A percentile compares a stretch with the other conserved stretches of the same genome.
Conservation (phyloP, 331 rosid genomes). For the Spiraea crenata region DNA sequence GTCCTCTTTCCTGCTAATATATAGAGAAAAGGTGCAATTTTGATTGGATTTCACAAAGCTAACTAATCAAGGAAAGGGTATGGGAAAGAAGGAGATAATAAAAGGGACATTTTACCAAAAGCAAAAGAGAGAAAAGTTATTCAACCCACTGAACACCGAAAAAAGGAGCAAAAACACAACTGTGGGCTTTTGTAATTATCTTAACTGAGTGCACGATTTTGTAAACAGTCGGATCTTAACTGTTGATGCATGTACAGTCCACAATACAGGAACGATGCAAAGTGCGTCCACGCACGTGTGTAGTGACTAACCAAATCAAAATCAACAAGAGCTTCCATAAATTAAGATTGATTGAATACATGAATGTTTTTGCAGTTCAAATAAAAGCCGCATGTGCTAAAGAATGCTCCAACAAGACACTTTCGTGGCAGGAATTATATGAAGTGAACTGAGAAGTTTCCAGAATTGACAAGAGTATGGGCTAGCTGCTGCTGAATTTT, state of each 20-base stretch:
- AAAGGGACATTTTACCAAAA: conserved; percentile 49
- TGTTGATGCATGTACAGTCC: too few relatives aligned
- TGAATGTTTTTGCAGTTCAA: conserved; percentile 14
- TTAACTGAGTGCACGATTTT: not conserved
- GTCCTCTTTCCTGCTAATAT: conserved; percentile 31
- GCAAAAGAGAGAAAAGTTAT: conserved; percentile 35
- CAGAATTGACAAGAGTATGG: conserved; percentile 30
- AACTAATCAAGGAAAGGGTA: conserved; percentile 32
- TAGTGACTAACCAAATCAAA: too few relatives aligned
- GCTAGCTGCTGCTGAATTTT: conserved; percentile 27
- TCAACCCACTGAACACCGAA: conserved; percentile 32
- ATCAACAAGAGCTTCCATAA: too few relatives aligned
- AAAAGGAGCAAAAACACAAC: conserved; percentile 17
- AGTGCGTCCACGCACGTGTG: too few relatives aligned
- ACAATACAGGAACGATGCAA: too few relatives aligned
- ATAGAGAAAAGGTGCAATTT: conserved; percentile 32
- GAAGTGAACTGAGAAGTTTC: conserved; percentile 18
- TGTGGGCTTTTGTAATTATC: conserved; percentile 3
- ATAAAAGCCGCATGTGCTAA: conserved; percentile 15
- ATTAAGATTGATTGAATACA: not conserved
- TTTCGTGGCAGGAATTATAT: conserved; percentile 37
- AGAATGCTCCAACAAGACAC: conserved; percentile 34
- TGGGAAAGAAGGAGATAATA: conserved; percentile 45
- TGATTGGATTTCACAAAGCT: conserved; percentile 54
- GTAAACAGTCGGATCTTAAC: not conserved